These are phyloP conservation scores for Cryptosporidium bovis DNA, from an alignment of 169 alveolate species.

Conservation along the genomic window DNA sequence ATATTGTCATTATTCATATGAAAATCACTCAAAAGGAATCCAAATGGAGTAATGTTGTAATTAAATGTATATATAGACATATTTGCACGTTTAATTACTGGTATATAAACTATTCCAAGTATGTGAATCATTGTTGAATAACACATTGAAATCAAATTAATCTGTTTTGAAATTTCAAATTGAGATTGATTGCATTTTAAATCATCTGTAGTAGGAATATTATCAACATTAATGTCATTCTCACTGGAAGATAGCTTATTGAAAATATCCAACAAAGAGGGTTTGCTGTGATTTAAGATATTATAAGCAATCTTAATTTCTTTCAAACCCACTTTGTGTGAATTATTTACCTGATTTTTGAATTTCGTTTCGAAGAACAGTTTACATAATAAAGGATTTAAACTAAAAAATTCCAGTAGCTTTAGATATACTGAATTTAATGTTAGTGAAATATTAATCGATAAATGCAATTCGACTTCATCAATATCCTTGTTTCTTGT, in stretches of 20 bases:
- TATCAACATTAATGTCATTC: background rate
- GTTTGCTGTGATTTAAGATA: background rate
- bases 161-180: background rate
- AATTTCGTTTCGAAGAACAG: slow-evolving; percentile 36
- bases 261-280: slow-evolving; percentile 35
- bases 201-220: background rate
- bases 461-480: background rate
- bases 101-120: slow-evolving; percentile 38
- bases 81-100: slow-evolving; percentile 49
- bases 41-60: slow-evolving; percentile 14
- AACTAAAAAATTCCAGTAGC: slow-evolving; percentile 24
- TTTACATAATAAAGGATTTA: slow-evolving; percentile 23
- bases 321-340: background rate
- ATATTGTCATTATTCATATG: background rate
- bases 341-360: background rate
- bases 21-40: background rate
- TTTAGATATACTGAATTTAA: slow-evolving; percentile 36
- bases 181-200: background rate
- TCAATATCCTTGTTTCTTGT: background rate
- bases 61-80: slow-evolving; percentile 56
- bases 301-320: background rate
- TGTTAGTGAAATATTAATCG: slow-evolving; percentile 40
- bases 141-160: slow-evolving; percentile 2
- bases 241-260: background rate
- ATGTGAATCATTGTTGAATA: slow-evolving; percentile 29